Base-by-base conservation (phyloP, 306 rosid species). In the Trichosanthes truncata region DNA sequence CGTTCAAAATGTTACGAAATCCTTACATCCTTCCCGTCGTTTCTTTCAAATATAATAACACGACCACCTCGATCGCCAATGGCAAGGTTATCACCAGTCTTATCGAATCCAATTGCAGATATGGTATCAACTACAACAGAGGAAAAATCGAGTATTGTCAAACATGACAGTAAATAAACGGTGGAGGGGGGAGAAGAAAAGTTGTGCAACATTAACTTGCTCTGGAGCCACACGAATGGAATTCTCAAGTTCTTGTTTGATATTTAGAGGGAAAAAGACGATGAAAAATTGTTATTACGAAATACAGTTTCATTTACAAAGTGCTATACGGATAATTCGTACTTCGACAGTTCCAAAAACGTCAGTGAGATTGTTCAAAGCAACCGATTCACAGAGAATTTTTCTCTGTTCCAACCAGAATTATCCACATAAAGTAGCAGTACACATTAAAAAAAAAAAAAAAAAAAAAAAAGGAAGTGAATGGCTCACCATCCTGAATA, bases 1-100 rank as follows among this genome's bases (percentile, higher is more conserved):
- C n/a, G 12, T 29, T n/a, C 74, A 66, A 66, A 18, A n/a, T 66
- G 79, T 23, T 25, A 43, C 3, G 35, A 66, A 63, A 76, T 83
- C 45, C 93, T 89, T 82, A 88, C 96, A 84, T 80, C 82, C 76
- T 85, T 87, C 51, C 26, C 82, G 48, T 83, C 88, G 49, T 81
- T 87, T 15, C 86, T 87, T 76, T 87, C 89, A 68, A 91, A 91
- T 59, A 88, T 84, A 15, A 88, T 82, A 74, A 90, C 81, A n/a
- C 93, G 96, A 26, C 96, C 93, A 41, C 96, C 91, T 40, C 88
- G 91, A 80, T 91, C 96, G 57, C 96, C 96, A 69, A 88, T 45
- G 6, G 91, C 93, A n/a, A 91, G 92, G 82, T 84, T 78, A 84
- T 91, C 91, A 20, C 96, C 93, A 59, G 81, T 82, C 81, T 89